Conservation (phyloP, 768 basidiomycete species). For the Lepiota subincarnata region DNA sequence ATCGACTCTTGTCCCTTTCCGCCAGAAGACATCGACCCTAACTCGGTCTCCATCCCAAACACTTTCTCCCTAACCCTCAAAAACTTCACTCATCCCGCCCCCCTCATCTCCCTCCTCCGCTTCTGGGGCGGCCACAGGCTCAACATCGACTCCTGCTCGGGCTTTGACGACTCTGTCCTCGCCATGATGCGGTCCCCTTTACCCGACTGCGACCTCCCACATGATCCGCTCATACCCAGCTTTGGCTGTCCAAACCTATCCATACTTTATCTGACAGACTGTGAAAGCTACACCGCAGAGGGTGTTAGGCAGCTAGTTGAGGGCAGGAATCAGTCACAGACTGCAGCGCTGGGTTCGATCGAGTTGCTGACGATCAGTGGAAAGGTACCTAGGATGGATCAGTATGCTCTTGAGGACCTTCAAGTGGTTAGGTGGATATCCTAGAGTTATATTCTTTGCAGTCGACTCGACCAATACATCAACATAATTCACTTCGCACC, state of each 20-base stretch:
- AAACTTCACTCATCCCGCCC: not conserved
- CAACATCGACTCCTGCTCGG: conserved; percentile 2
- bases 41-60: not conserved
- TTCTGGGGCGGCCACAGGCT: not conserved
- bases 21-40: not conserved
- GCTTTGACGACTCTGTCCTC: conserved; percentile 4
- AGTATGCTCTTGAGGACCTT: not conserved
- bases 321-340: not conserved
- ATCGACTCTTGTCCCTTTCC: not conserved
- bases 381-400: not conserved
- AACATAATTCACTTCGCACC: not conserved
- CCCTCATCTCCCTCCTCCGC: not conserved
- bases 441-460: not conserved
- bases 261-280: not conserved
- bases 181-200: conserved; percentile 2
- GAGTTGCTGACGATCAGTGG: not conserved
- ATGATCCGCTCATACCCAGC: not conserved
- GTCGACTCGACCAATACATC: not conserved
- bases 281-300: not conserved
- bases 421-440: not conserved
- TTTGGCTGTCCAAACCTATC: not conserved
- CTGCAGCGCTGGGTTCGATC: not conserved
- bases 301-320: not conserved
- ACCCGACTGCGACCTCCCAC: not conserved
- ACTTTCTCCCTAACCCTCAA: conserved; percentile 2